These are phyloP conservation scores for Aspergillus diversus DNA, from an alignment of 495 filamentous ascomycete species.

Conservation along the genomic window DNA sequence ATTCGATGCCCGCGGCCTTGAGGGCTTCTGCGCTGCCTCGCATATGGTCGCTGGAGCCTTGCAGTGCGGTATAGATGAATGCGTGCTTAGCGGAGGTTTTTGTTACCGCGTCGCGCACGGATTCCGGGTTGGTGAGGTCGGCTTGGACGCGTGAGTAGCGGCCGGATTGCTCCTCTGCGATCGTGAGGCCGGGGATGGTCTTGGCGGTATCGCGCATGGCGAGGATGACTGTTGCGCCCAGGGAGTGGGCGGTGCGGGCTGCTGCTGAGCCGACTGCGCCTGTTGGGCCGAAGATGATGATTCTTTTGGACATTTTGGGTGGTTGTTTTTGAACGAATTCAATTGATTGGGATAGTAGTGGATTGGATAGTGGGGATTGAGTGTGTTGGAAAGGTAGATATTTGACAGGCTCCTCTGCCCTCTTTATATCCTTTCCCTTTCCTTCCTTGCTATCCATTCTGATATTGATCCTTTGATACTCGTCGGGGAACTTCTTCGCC, in stretches of 20 bases:
- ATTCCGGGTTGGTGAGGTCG: conserved; percentile 35
- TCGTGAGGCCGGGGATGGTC: conserved; percentile 20
- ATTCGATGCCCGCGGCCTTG: conserved; percentile 31
- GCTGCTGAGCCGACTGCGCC: conserved; percentile 38
- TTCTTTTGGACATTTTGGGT: conserved; percentile 8
- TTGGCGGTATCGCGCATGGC: conserved; percentile 31
- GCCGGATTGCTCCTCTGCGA: conserved; percentile 21
- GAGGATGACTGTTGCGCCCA: conserved; percentile 28
- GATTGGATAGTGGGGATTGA: background rate
- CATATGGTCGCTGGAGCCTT: conserved; percentile 30
- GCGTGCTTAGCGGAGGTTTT: conserved; percentile 30
- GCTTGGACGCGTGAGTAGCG: conserved; percentile 31
- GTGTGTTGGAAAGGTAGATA: background rate
- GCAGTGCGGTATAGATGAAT: conserved; percentile 36
- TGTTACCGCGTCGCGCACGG: conserved; percentile 26
- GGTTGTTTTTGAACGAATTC: background rate
- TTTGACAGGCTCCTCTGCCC: background rate
- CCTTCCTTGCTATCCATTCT: background rate
- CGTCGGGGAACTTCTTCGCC: too few species aligned
- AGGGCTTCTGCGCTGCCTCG: conserved; percentile 28
- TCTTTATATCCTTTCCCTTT: background rate
- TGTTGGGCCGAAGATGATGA: conserved; percentile 36
- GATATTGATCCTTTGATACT: too few species aligned
- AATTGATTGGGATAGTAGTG: background rate
- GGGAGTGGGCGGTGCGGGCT: conserved; percentile 45